phyloP scores from a whole-genome alignment of 139 green algal genomes.

The Raphidocelis subcapitata region DNA sequence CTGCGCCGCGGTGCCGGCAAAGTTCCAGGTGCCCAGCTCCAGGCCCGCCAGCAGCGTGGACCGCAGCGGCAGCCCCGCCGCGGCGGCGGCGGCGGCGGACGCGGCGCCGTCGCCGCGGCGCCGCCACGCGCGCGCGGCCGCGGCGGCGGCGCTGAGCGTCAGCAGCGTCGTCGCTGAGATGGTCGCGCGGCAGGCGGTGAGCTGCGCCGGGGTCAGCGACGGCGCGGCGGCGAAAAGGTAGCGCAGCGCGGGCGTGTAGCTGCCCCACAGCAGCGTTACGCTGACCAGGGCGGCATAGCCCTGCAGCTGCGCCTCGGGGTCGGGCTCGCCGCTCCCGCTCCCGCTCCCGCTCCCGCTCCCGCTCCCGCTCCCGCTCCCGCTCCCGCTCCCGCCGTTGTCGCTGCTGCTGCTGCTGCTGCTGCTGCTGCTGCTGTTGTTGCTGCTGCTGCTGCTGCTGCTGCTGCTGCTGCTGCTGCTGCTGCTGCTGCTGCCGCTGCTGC shows the following conservation, averaged over 20 bases:
- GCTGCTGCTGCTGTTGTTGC: conserved; percentile 7
- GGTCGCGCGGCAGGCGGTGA: conserved; percentile 14
- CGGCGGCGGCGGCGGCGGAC: too few relatives aligned
- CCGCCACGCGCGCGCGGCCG: too few relatives aligned
- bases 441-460: not conserved
- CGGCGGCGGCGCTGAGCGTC: too few relatives aligned
- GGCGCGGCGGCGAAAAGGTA: conserved; percentile 16
- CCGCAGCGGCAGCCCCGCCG: not conserved
- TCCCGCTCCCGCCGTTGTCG: conserved; percentile 2
- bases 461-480: conserved; percentile 4
- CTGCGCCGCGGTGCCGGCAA: conserved; percentile 40
- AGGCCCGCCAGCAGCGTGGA: conserved; percentile 12
- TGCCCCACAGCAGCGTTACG: conserved; percentile 16
- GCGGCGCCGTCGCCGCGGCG: too few relatives aligned
- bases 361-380: not conserved
- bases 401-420: conserved; percentile 9
- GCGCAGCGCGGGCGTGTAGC: conserved; percentile 21
- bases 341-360: conserved; percentile 12
- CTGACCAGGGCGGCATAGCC: conserved; percentile 1
- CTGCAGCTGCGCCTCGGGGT: not conserved
- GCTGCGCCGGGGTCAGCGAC: conserved; percentile 5
- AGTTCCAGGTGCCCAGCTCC: conserved; percentile 47
- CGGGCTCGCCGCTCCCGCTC: conserved; percentile 4
- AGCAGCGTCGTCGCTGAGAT: conserved; percentile 20
- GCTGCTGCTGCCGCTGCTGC: conserved; percentile 7